phyloP scores from a whole-genome alignment of 2,329 filamentous ascomycete genomes.

The Cladophialophora exuberans region DNA sequence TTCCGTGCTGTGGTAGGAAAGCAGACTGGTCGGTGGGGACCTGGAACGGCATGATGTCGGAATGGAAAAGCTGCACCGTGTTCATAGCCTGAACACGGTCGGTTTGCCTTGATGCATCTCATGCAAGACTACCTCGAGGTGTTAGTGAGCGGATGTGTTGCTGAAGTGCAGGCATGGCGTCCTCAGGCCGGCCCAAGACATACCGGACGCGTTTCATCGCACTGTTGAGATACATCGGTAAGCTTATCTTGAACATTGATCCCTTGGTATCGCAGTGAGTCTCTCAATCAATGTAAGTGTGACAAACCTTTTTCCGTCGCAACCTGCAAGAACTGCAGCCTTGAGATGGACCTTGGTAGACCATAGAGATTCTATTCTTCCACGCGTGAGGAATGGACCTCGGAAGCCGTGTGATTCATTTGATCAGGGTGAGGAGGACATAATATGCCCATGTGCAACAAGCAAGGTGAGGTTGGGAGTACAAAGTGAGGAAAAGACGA shows the following conservation, averaged over 20 bases:
- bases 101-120: conserved; percentile 1
- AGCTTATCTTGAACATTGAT: neutral
- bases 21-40: neutral
- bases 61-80: neutral
- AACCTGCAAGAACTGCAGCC: neutral
- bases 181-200: neutral
- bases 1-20: neutral
- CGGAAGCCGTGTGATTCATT: no score
- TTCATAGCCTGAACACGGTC: conserved; percentile 1
- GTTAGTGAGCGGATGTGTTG: neutral
- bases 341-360: neutral
- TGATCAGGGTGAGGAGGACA: no score
- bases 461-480: no score
- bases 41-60: neutral
- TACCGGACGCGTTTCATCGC: neutral
- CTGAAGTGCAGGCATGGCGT: neutral
- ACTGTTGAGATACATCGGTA: neutral
- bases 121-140: neutral
- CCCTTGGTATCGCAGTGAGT: neutral
- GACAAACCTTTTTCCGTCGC: conserved; percentile 1
- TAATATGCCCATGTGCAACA: no score
- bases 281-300: neutral
- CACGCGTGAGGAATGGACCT: no score
- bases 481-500: no score
- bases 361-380: neutral